A percentile compares a stretch with the other conserved stretches of the same genome.
Evolutionary conservation across 805 yeast genomes (phyloP).

Genomic region (Kluyveromyces dobzhanskii): DNA sequence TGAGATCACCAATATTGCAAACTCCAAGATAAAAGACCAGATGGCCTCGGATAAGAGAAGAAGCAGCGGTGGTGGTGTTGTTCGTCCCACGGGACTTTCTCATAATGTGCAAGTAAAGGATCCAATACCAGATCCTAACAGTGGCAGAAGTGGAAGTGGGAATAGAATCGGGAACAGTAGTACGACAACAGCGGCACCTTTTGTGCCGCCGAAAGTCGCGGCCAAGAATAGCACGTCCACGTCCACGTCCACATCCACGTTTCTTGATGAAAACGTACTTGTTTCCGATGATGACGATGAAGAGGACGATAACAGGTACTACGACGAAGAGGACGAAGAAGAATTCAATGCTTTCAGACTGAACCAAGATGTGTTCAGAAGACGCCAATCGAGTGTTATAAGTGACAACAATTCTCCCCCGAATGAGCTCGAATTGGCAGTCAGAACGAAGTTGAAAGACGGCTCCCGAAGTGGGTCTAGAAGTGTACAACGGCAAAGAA

Average conservation of each 20-base stretch:
- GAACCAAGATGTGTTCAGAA: conserved; percentile 16
- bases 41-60: conserved; percentile 25
- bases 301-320: conserved; percentile 31
- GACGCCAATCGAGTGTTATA: conserved; percentile 20
- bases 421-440: conserved; percentile 15
- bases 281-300: conserved; percentile 27
- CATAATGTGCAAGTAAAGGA: too few relatives aligned
- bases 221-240: too few relatives aligned
- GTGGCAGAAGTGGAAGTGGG: too few relatives aligned
- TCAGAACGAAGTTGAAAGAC: not conserved
- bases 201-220: too few relatives aligned
- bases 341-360: conserved; percentile 21
- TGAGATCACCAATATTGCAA: conserved; percentile 34
- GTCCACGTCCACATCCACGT: conserved; percentile 15
- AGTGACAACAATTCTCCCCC: conserved; percentile 20
- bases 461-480: conserved; percentile 2
- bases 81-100: not conserved
- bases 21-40: conserved; percentile 38
- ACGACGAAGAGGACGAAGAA: conserved; percentile 23
- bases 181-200: too few relatives aligned
- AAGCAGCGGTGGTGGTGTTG: conserved; percentile 18
- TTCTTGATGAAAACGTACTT: conserved; percentile 34
- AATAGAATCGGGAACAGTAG: too few relatives aligned
- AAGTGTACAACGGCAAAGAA: conserved; percentile 7
- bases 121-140: too few relatives aligned